Conservation (phyloP, 2,329 filamentous ascomycete genomes). For the Exophiala aquamarina region DNA sequence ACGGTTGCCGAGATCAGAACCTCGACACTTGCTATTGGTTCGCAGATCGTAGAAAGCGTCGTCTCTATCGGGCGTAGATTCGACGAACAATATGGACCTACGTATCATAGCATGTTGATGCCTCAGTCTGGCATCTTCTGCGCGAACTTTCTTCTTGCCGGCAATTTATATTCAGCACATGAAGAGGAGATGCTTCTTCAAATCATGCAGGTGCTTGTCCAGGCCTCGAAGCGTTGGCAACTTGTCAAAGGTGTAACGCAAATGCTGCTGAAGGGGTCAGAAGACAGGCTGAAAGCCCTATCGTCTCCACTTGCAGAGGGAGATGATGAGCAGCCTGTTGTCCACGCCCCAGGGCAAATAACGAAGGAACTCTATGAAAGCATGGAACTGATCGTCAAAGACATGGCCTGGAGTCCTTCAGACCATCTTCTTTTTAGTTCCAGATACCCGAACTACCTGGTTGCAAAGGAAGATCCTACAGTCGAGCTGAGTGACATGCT, state of each 20-base stretch:
- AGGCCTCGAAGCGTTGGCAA: conserved; percentile 6
- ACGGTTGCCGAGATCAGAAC: background rate
- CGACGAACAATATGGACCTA: conserved; percentile 4
- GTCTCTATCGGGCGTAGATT: background rate
- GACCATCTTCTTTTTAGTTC: conserved; percentile 15
- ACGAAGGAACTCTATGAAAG: conserved; percentile 1
- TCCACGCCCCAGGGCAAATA: background rate
- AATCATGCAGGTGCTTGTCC: conserved; percentile 10
- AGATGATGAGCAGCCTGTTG: background rate
- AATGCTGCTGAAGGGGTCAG: conserved; percentile 13
- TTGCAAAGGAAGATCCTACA: conserved; percentile 6
- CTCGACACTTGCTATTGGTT: background rate
- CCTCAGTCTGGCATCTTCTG: conserved; percentile 13
- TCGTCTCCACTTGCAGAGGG: background rate
- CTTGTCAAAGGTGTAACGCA: conserved; percentile 16
- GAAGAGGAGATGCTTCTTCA: conserved; percentile 15
- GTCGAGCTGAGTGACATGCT: conserved; percentile 10
- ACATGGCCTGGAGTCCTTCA: conserved; percentile 10
- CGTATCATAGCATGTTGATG: conserved; percentile 6
- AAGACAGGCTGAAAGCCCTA: conserved; percentile 7
- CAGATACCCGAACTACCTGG: conserved; percentile 14
- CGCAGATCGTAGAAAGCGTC: too few relatives aligned
- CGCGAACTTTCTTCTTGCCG: conserved; percentile 10
- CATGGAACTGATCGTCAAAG: conserved; percentile 13
- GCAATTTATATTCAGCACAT: conserved; percentile 3